phyloP scores from a whole-genome alignment of 257 asterid species.

The Nicotiana paniculata region DNA sequence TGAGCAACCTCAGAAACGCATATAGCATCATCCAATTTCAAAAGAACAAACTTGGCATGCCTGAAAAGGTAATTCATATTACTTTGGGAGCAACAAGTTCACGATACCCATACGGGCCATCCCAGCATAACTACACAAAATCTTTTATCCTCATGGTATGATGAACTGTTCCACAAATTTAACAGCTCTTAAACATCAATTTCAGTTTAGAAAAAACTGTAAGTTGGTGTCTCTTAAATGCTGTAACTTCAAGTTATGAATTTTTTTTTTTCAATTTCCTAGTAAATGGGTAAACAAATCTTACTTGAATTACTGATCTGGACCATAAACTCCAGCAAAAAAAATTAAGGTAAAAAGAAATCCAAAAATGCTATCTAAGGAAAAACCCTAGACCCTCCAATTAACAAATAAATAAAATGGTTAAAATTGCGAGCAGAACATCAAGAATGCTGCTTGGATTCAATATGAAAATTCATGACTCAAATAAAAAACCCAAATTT shows the following conservation, averaged over 20 bases:
- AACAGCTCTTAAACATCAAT: background rate
- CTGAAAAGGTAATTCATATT: slow-evolving; percentile 9
- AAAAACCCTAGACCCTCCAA: background rate
- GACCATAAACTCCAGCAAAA: background rate
- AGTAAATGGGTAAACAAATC: background rate
- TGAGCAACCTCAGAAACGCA: slow-evolving; percentile 36
- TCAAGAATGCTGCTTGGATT: background rate
- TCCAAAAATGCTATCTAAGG: background rate
- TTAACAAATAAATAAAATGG: background rate
- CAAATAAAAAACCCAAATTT: background rate
- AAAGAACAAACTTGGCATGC: slow-evolving; percentile 18
- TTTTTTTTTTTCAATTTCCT: background rate
- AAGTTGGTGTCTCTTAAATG: background rate
- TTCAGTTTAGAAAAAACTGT: background rate
- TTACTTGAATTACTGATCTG: background rate
- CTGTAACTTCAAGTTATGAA: background rate
- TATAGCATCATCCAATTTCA: slow-evolving; percentile 32
- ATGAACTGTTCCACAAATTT: background rate
- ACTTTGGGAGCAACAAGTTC: background rate
- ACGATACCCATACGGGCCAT: background rate
- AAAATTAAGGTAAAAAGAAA: background rate
- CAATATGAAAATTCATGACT: background rate
- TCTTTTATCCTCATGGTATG: background rate
- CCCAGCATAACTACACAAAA: background rate
- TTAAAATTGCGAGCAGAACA: background rate